Evolutionary conservation across 2,329 filamentous ascomycete species (phyloP).

Genomic region (Hymenoscyphus infarciens): DNA sequence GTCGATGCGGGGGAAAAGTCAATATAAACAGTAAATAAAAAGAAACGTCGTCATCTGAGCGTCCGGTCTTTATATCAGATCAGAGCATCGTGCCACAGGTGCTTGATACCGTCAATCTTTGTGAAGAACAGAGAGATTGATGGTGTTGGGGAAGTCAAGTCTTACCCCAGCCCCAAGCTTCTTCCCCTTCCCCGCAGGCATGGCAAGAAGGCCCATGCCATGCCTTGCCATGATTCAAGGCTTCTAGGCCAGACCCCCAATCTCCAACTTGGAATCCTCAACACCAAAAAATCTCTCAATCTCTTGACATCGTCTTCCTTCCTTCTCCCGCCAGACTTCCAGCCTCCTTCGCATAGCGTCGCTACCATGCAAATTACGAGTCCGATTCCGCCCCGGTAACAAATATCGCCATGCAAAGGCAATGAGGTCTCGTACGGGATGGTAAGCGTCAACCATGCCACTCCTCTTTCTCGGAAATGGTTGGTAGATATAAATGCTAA

Average conservation of each 20-base stretch:
- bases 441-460: conserved; percentile 24
- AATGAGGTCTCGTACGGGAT: conserved; percentile 39
- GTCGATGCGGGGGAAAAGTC: not conserved
- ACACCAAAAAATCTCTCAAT: not conserved
- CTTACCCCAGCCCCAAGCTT: too few relatives aligned
- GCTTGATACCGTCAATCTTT: too few relatives aligned
- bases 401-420: conserved; percentile 22
- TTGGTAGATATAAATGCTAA: not conserved
- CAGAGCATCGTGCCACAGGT: too few relatives aligned
- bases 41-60: too few relatives aligned
- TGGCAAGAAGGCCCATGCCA: too few relatives aligned
- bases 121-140: too few relatives aligned
- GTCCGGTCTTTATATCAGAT: too few relatives aligned
- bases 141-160: too few relatives aligned
- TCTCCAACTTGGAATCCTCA: not conserved
- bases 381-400: not conserved
- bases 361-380: not conserved
- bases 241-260: not conserved
- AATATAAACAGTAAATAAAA: not conserved
- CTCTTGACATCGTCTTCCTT: not conserved
- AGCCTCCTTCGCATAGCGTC: not conserved
- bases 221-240: too few relatives aligned
- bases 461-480: not conserved
- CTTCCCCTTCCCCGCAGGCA: not conserved
- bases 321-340: not conserved